Evolutionary conservation across 164 flowering plant genomes (phyloP), one percentile per base, ranked within the genome.

Genomic region (Brasenia schreberi): DNA sequence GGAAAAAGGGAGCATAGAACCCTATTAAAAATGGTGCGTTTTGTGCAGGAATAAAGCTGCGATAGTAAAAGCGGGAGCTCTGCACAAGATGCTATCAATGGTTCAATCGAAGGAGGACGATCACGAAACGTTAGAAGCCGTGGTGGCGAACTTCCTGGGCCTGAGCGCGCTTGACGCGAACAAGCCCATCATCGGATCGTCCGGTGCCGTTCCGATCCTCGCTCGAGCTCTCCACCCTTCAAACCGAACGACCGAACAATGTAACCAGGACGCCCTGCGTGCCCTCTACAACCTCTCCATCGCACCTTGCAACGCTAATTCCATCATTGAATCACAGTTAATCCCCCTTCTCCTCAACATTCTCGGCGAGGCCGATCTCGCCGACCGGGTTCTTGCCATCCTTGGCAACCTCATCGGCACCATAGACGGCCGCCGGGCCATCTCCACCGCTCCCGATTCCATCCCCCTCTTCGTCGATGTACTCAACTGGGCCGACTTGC

Each of bases 81-180:
- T 94, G 52, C 96, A 94, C 73, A 88, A 88, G 77, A 91, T 94
- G 93, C 76, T 94, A 43, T 83, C 79, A 72, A 80, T 89, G 1
- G 75, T 85, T 16, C 85, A 83, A 58, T 70, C 87, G 18, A 71
- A 79, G 71, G 19, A 72, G 66, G n/a, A 67, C 12, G 33, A 72
- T n/a, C 62, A 60, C 11, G 63, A 74, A 0, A 77, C 84, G 3
- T 75, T 83, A 0, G 97, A 89, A 75, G 97, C 96, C 0, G 77
- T 91, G 4, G 88, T 88, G 0, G 99, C 96, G 0, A 94, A 94
- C 78, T 91, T 91, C 70, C 90, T 94, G 11, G 96, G 87, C 18
- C 83, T 94, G 74, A 94, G 93, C 69, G 99, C 99, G 1, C 81
- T 91, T 19, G 97, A 91, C 62, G 75, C 91, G 0, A 94, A 94